Base-by-base conservation (phyloP, 306 rosid genomes). In the Calophaca sinica region DNA sequence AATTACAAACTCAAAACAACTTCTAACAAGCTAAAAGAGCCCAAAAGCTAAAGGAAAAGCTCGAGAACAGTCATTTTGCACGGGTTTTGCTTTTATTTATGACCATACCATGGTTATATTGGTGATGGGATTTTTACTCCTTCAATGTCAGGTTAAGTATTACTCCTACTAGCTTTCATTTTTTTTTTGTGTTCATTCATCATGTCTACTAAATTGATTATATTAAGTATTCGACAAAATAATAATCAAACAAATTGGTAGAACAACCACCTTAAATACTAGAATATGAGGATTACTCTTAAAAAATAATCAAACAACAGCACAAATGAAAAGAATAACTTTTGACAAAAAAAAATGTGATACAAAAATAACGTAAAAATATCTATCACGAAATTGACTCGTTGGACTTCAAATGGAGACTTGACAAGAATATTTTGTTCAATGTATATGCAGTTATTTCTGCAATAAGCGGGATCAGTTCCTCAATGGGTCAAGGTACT, bases 51-150 rank as follows among this genome's bases (percentile, higher is more conserved):
- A 90, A 71, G 67, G 70, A 67, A 9, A 85, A 51, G 71, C 73
- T 88, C 12, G 93, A 91, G 79, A 82, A 60, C 0, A 86, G 81
- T 49, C 11, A 66, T 11, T 5, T 36, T 80, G 84, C 82, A 0
- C 46, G 82, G 13, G n/a, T 80, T 69, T 1, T 72, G 8, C 86
- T 90, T 61, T 55, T 90, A 6, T 68, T 81, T 26, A 36, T 85
- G 31, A 60, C 91, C 54, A 83, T 87, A 82, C 91, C 4, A 86
- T 87, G 96, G 93, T 87, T 4, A 13, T 20, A 13, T 20, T 20
- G 93, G 93, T 61, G 93, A 91, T 6, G 96, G 91, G 1, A 53
- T 88, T 82, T 85, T 91, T 14, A 91, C 93, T 60, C 97, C 96
- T 8, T 48, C 83, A 29, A 86, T 89, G 36, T 85, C 97, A 52